Base-by-base conservation (phyloP, 2,329 filamentous ascomycete genomes). In the Hirsutella rhossiliensis region DNA sequence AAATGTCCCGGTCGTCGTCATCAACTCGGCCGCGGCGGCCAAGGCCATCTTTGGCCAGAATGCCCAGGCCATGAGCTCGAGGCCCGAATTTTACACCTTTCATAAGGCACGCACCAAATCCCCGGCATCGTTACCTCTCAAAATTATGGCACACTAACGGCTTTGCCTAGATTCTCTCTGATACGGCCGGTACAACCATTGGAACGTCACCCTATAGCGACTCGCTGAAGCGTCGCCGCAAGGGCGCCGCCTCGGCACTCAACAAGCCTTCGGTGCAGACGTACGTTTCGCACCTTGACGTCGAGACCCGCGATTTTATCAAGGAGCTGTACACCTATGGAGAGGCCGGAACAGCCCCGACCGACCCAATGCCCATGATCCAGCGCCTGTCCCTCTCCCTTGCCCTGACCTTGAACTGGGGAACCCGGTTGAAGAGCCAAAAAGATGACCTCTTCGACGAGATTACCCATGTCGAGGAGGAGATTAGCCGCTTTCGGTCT, bases 321-420 rank as follows among this genome's bases (percentile, higher is more conserved):
- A 68, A 69, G 38, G 80, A 84, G 47, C 68, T 79, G 0, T 65
- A 75, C 45, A 66, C 69, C 18, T 75, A 80, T 47, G 79, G 80
- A 3, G 62, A 71, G 7, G 67, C 64, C 1, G 80, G 80, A 1
- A 60, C 61, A 1, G 62, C 62, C 2, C 66, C 75, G 0, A 71
- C 82, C 0, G 76, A 84, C 45, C 78, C 79, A 0, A 78, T 82
- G 75, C 76, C 78, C 1, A 78, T 81, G 72, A 81, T 83, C 39
- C 79, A 82, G 52, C 72, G 79, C 0, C 66, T 83, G 0, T 75
- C 71, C 12, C 60, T 83, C 4, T 79, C 73, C n/a, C 64, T 83
- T 3, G 71, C 76, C 0, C 57, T 83, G 23, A 83, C 79, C 0
- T 62, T 83, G 15, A 83, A 83, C 54, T 84, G 78, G 77, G 80